Percentiles rank a stretch among this genome's conserved stretches.
Evolutionary conservation across 2,329 filamentous ascomycete species (phyloP).

Genomic region (Trichoderma afroharzianum): DNA sequence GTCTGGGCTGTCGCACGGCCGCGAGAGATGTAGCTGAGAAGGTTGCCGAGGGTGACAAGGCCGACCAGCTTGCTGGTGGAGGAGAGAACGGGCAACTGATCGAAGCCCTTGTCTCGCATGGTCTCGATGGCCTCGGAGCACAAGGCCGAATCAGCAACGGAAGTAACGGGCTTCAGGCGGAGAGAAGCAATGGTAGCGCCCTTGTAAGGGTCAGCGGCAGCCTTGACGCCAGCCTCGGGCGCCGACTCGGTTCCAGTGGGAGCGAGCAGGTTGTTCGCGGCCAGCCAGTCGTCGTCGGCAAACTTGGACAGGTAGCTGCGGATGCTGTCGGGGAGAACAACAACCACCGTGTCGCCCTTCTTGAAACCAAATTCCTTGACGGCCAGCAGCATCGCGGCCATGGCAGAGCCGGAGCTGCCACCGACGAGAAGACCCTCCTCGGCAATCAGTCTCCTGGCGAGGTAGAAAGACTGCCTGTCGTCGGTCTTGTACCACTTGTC

Average conservation of each 20-base stretch:
- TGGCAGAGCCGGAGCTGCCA: slow-evolving; percentile 88
- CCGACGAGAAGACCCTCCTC: slow-evolving; percentile 94
- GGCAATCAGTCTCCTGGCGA: slow-evolving; percentile 83
- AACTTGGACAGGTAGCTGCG: slow-evolving; percentile 98
- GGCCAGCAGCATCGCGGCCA: slow-evolving; percentile 75
- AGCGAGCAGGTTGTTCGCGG: slow-evolving; percentile 84
- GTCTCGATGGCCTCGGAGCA: slow-evolving; percentile 91
- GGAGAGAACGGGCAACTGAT: slow-evolving; percentile 88
- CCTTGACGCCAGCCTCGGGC: slow-evolving; percentile 34
- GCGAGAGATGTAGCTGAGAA: slow-evolving; percentile 83
- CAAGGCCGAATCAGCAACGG: slow-evolving; percentile 64
- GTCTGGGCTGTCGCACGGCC: slow-evolving; percentile 72
- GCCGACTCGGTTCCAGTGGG: slow-evolving; percentile 48
- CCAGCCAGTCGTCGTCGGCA: slow-evolving; percentile 97
- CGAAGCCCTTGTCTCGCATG: slow-evolving; percentile 97
- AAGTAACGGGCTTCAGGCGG: slow-evolving; percentile 89
- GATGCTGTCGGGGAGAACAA: slow-evolving; percentile 92
- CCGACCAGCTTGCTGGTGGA: slow-evolving; percentile 73
- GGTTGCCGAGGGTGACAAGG: slow-evolving; percentile 89
- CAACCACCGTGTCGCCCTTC: slow-evolving; percentile 84
- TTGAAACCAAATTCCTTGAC: slow-evolving; percentile 72
- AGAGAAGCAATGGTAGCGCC: slow-evolving; percentile 78
- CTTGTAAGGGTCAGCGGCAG: slow-evolving; percentile 64
- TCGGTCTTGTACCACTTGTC: slow-evolving; percentile 99
- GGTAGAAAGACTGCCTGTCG: slow-evolving; percentile 84